Conservation (phyloP, 352 stramenopile genomes). For the Blastocystis sp. region DNA sequence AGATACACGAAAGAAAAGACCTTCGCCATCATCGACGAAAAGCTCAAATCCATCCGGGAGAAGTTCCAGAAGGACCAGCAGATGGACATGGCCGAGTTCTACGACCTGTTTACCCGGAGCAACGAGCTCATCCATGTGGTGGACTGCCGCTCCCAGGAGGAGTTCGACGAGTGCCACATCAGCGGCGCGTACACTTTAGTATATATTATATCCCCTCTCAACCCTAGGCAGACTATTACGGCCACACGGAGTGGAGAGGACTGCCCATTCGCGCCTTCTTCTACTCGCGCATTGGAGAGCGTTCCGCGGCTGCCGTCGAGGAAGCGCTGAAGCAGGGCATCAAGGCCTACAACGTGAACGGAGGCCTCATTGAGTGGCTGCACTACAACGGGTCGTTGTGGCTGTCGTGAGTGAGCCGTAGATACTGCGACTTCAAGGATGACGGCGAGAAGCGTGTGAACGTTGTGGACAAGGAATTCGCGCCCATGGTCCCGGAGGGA, state of each 20-base stretch:
- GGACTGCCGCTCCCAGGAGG: slow-evolving; percentile 39
- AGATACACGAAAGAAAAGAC: slow-evolving; percentile 45
- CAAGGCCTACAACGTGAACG: slow-evolving; percentile 62
- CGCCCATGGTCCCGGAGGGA: not conserved
- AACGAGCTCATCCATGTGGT: slow-evolving; percentile 59
- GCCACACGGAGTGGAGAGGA: not conserved
- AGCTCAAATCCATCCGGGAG: slow-evolving; percentile 6
- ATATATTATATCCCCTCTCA: not conserved
- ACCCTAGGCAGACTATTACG: slow-evolving; percentile 14
- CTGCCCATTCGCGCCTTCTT: slow-evolving; percentile 57
- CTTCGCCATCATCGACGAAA: slow-evolving; percentile 52
- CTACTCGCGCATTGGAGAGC: slow-evolving; percentile 61
- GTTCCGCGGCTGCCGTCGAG: slow-evolving; percentile 9
- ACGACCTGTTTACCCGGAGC: slow-evolving; percentile 29
- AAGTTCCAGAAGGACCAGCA: slow-evolving; percentile 40
- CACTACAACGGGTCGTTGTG: slow-evolving; percentile 22
- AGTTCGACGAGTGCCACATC: slow-evolving; percentile 58
- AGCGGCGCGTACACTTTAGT: slow-evolving; percentile 2
- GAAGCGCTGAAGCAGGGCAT: slow-evolving; percentile 61
- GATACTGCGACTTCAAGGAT: slow-evolving; percentile 52
- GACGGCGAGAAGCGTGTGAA: not conserved
- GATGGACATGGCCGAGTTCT: slow-evolving; percentile 57
- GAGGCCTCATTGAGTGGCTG: slow-evolving; percentile 57
- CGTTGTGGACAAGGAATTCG: slow-evolving; percentile 41
- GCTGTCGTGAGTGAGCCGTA: not conserved